These are phyloP conservation scores for Ligustrum vulgare DNA, from an alignment of 257 asterid genomes.

Conservation along the genomic window DNA sequence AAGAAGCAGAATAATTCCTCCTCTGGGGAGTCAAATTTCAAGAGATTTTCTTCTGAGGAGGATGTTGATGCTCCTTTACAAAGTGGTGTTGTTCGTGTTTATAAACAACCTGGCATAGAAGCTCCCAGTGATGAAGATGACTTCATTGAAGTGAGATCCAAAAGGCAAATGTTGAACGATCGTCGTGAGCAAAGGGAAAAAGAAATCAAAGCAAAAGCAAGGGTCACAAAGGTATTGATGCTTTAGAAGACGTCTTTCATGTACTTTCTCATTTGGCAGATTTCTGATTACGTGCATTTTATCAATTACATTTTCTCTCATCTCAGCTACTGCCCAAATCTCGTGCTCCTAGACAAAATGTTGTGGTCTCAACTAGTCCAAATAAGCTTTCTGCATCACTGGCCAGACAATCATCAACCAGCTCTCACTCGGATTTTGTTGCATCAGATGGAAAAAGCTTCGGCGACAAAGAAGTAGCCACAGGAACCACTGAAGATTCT, in stretches of 20 bases:
- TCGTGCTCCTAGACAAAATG: slow-evolving; percentile 47
- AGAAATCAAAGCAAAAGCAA: slow-evolving; percentile 78
- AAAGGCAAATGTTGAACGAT: slow-evolving; percentile 94
- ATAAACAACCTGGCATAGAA: slow-evolving; percentile 91
- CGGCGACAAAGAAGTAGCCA: slow-evolving; percentile 43
- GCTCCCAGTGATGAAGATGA: slow-evolving; percentile 95
- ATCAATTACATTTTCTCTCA: slow-evolving; percentile 11
- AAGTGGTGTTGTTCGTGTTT: slow-evolving; percentile 92
- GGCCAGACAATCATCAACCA: slow-evolving; percentile 44
- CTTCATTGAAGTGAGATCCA: slow-evolving; percentile 93
- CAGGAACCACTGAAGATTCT: slow-evolving; percentile 38
- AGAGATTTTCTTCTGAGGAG: slow-evolving; percentile 62
- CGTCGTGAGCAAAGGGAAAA: slow-evolving; percentile 91
- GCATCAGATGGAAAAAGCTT: slow-evolving; percentile 47
- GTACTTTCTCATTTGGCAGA: background rate
- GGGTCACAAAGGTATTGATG: slow-evolving; percentile 57
- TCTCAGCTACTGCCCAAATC: slow-evolving; percentile 60
- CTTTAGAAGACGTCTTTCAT: slow-evolving; percentile 8
- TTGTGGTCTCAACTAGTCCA: slow-evolving; percentile 42
- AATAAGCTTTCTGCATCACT: slow-evolving; percentile 36
- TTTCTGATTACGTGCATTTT: slow-evolving; percentile 13
- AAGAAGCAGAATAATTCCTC: slow-evolving; percentile 37
- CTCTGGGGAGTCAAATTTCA: slow-evolving; percentile 48
- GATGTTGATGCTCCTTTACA: slow-evolving; percentile 94
- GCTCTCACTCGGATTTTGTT: slow-evolving; percentile 36